A percentile compares a stretch with the other conserved stretches of the same genome.
These are phyloP conservation scores for Colletotrichum agaves DNA, from an alignment of 2,329 filamentous ascomycete genomes.

Conservation along the genomic window DNA sequence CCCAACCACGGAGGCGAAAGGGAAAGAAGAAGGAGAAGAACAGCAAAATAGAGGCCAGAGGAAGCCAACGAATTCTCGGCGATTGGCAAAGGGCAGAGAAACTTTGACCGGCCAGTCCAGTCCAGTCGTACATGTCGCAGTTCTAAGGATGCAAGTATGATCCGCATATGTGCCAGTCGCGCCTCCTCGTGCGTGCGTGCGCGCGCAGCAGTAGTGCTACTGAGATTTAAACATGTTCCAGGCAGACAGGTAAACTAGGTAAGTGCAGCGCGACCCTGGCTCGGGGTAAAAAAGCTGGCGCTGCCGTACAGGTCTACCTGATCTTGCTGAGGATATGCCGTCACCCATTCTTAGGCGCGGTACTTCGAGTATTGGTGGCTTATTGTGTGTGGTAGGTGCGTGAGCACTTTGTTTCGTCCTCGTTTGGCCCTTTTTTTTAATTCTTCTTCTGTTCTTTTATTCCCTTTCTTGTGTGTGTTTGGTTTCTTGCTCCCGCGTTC, in stretches of 20 bases:
- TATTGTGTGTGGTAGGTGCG: not conserved
- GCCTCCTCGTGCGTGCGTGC: too few species aligned
- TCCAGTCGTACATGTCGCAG: conserved; percentile 37
- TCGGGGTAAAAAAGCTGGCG: not conserved
- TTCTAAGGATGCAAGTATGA: conserved; percentile 52
- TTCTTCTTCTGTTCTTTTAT: too few species aligned
- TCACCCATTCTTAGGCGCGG: conserved; percentile 21
- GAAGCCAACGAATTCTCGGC: not conserved
- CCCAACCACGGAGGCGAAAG: not conserved
- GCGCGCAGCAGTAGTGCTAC: conserved; percentile 39
- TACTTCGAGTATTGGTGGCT: not conserved
- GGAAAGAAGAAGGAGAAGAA: not conserved
- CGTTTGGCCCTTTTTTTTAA: conserved; percentile 1
- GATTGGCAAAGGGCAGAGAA: not conserved
- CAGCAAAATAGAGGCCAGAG: too few species aligned
- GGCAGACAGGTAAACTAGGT: too few species aligned
- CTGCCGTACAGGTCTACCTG: conserved; percentile 5
- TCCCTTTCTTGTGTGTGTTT: too few species aligned
- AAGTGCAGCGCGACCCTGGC: conserved; percentile 37
- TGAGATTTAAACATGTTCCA: conserved; percentile 32
- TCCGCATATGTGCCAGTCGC: conserved; percentile 49
- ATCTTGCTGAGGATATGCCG: not conserved
- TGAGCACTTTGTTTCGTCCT: conserved; percentile 12
- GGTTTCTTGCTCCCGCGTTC: conserved; percentile 13
- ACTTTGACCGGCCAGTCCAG: not conserved